Percentiles rank a stretch among this genome's conserved stretches.
Evolutionary conservation across 768 basidiomycete species (phyloP).

Genomic region (Tricholomella constricta): DNA sequence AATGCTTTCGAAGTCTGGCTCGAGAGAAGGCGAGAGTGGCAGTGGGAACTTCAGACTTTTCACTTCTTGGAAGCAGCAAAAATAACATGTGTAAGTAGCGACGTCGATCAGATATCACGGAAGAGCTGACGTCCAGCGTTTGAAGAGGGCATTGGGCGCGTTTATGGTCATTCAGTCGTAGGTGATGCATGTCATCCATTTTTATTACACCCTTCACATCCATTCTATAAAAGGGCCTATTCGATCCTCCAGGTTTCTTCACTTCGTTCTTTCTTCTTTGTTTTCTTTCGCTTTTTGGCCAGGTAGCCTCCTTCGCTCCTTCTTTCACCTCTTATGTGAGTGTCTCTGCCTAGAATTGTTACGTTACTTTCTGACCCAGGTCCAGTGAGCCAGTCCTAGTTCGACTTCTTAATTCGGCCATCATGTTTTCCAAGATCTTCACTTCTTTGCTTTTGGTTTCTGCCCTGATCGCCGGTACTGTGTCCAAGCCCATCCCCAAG

Average conservation of each 20-base stretch:
- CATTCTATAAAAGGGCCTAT: slow-evolving; percentile 5
- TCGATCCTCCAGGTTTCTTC: background rate
- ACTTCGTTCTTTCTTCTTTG: slow-evolving; percentile 29
- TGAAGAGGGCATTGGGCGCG: background rate
- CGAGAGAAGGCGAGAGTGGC: no score
- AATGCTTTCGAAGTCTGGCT: no score
- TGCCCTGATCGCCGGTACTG: slow-evolving; percentile 30
- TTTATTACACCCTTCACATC: background rate
- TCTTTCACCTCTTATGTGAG: slow-evolving; percentile 21
- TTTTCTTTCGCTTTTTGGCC: slow-evolving; percentile 32
- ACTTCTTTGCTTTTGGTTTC: slow-evolving; percentile 27
- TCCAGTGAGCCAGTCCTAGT: slow-evolving; percentile 3
- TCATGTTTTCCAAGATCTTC: slow-evolving; percentile 40
- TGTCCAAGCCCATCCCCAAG: slow-evolving; percentile 26
- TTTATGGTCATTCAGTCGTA: no score
- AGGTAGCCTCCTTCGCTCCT: slow-evolving; percentile 35
- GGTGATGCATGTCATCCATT: slow-evolving; percentile 4
- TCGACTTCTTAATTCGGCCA: slow-evolving; percentile 23
- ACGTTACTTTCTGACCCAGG: background rate
- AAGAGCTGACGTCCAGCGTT: slow-evolving; percentile 8
- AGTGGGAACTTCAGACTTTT: slow-evolving; percentile 3
- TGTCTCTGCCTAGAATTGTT: slow-evolving; percentile 12
- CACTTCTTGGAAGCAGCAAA: background rate
- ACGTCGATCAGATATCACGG: slow-evolving; percentile 11
- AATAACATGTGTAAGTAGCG: slow-evolving; percentile 1